Percentiles rank a stretch among this genome's conserved stretches.
Conservation (phyloP, 2,329 filamentous ascomycete genomes). For the Colletotrichum filicis region DNA sequence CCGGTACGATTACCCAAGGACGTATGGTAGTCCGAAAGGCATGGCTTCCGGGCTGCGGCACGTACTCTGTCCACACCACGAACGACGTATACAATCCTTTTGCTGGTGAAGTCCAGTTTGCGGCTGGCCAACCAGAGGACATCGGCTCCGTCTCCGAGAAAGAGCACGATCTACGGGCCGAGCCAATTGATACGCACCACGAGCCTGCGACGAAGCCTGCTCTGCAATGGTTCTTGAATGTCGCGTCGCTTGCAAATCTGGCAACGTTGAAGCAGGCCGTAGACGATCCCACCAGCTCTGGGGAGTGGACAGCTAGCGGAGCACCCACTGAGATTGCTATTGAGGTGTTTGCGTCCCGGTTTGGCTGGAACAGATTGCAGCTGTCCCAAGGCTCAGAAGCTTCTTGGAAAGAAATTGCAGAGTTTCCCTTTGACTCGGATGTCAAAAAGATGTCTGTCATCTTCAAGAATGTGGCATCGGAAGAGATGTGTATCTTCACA, state of each 20-base stretch:
- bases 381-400: conserved; percentile 49
- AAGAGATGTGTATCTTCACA: background rate
- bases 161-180: too few species aligned
- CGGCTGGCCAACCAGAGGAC: too few species aligned
- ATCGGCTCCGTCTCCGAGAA: too few species aligned
- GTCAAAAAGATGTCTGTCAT: conserved; percentile 35
- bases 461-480: conserved; percentile 8
- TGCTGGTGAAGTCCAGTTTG: conserved; percentile 52
- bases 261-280: conserved; percentile 62
- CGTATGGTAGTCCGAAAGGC: conserved; percentile 28
- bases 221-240: conserved; percentile 32
- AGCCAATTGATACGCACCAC: too few species aligned
- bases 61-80: conserved; percentile 41
- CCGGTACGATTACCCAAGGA: conserved; percentile 33
- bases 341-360: conserved; percentile 73
- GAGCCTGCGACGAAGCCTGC: too few species aligned
- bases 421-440: conserved; percentile 44
- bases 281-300: conserved; percentile 36
- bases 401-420: conserved; percentile 64
- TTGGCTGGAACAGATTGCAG: conserved; percentile 63
- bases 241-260: conserved; percentile 68
- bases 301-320: conserved; percentile 64
- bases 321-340: conserved; percentile 75
- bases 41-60: conserved; percentile 30
- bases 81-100: conserved; percentile 61